A percentile compares a stretch with the other conserved stretches of the same genome.
These are phyloP conservation scores for Epichloe brachyelytri DNA, from an alignment of 2,329 filamentous ascomycete genomes.

Conservation along the genomic window DNA sequence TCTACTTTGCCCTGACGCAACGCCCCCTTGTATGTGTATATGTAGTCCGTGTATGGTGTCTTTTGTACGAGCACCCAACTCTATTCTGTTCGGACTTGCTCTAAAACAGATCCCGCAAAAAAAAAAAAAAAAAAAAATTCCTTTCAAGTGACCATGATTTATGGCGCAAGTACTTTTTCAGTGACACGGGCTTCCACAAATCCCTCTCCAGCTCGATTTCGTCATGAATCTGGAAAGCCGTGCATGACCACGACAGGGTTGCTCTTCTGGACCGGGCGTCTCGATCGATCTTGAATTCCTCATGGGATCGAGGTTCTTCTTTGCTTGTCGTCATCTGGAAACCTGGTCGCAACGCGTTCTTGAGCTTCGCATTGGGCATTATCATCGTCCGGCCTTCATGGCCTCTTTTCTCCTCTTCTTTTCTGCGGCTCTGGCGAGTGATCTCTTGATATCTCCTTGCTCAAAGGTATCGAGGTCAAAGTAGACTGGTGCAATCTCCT, in stretches of 20 bases:
- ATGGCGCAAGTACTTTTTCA: no score
- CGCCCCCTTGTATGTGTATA: background rate
- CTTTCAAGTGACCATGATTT: no score
- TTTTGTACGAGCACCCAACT: background rate
- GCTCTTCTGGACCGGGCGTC: background rate
- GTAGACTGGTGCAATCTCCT: constrained; percentile 90
- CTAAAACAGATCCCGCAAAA: background rate
- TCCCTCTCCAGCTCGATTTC: no score
- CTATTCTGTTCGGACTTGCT: background rate
- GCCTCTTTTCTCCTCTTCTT: constrained; percentile 48
- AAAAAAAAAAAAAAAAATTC: background rate
- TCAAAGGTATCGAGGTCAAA: constrained; percentile 76
- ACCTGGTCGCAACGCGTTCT: background rate
- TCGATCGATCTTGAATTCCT: background rate
- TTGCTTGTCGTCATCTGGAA: background rate
- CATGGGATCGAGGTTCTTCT: background rate
- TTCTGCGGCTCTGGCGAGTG: constrained; percentile 43
- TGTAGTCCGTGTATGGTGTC: background rate
- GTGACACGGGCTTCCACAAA: no score
- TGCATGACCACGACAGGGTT: background rate
- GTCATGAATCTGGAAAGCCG: background rate
- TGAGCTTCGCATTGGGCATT: background rate
- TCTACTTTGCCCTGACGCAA: background rate
- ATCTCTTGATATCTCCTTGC: constrained; percentile 74
- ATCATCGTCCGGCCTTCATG: constrained; percentile 35